These are phyloP conservation scores for Globisporangium abappressorium DNA, from an alignment of 352 stramenopile genomes.

Conservation along the genomic window DNA sequence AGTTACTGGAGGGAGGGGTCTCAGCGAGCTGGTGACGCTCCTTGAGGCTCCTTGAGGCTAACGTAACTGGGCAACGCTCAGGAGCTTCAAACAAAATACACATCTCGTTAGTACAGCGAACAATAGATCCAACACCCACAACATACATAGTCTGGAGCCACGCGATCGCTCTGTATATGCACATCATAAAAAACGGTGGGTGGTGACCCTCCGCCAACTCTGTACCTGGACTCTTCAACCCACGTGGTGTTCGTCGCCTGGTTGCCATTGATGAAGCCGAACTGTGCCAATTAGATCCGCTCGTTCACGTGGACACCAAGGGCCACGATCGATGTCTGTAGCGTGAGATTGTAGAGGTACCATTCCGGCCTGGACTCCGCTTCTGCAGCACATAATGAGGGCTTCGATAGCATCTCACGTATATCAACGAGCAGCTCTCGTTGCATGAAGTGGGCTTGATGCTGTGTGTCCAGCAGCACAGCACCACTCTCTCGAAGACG, in stretches of 20 bases:
- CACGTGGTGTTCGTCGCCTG: neutral
- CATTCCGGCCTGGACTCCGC: neutral
- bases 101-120: neutral
- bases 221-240: neutral
- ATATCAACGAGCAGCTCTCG: neutral
- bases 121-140: neutral
- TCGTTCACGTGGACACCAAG: neutral
- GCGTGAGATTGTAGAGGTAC: no score
- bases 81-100: neutral
- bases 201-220: neutral
- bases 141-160: neutral
- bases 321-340: neutral
- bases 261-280: neutral
- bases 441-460: neutral
- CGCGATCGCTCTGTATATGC: neutral
- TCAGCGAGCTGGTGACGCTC: no score
- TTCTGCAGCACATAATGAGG: neutral
- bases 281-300: neutral
- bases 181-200: neutral
- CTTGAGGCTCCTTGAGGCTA: no score
- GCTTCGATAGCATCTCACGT: neutral
- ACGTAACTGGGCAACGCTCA: no score
- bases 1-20: no score
- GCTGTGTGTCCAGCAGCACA: neutral
- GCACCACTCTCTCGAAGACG: neutral